Base-by-base conservation (phyloP, 2,329 filamentous ascomycete species). In the Pseudogymnoascus sp. region DNA sequence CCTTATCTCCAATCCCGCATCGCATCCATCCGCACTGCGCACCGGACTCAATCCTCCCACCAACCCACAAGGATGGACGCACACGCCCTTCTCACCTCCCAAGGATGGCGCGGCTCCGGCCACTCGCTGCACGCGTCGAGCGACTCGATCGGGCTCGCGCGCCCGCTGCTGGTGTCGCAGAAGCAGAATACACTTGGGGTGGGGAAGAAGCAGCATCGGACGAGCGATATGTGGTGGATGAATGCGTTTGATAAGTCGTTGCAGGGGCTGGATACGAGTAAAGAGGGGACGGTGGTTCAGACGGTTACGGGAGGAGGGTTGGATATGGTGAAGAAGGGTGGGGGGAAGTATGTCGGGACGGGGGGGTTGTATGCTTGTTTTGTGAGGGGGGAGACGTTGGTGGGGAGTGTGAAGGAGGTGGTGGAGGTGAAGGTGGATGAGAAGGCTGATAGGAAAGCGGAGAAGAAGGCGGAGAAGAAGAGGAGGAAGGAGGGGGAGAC, bases 181-280 rank as follows among this genome's bases (percentile, higher is more conserved):
- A 96, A 96, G 75, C 82, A 87, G 69, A 89, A 96, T 74, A 88
- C 83, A 29, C 80, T 89, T 60, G 93, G 93, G 25, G 79, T 97
- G 4, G 93, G 93, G 61, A 86, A 89, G 72, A 91, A 90, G 73
- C 84, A 84, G 67, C 82, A 82, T 62, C 66, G 65, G 21, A 79
- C 81, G 74, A 83, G 80, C 68, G 93, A 97, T 72, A 92, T 96
- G 73, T 99, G 94, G 94, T 99, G 94, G 94, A 81, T 96, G 75
- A 88, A 90, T 63, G 94, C 94, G 9, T 97, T 96, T 68, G 93
- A 97, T 75, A 87, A 92, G 72, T 92, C 92, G 62, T 78, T 97
- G 66, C 89, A 94, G 74, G 89, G 87, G 3, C 81, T 96, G 60
- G 88, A 89, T 71, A 85, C 82, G 1, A 79, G 80, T 25, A 79